Base-by-base conservation (phyloP, 345 rosid genomes). In the Eucalyptus guilfoylei region DNA sequence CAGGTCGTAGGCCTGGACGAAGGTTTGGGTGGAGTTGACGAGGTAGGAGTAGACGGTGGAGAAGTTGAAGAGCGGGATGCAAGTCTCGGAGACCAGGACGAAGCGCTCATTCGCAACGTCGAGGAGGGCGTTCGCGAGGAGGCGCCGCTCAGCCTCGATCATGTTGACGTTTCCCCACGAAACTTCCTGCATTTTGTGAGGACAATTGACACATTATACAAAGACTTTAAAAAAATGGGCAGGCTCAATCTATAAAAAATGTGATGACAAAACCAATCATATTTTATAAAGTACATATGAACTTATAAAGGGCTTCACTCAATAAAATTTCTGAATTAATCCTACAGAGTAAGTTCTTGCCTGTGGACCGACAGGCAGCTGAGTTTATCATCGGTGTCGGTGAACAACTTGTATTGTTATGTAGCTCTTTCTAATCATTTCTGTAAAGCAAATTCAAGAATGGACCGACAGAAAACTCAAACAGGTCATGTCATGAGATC, bases 41-140 rank as follows among this genome's bases (percentile, higher is more conserved):
- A 93, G 90, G 91, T 92, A 91, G 34, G 92, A 88, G 88, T 93
- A 92, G 92, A 93, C 23, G 21, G 92, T 91, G 89, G 92, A 86
- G 92, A 93, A 93, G 89, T 91, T 91, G 90, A 90, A 93, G 69
- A 93, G 90, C 45, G 95, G 95, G 85, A 93, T 93, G 94, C 95
- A 93, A 1, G 93, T 45, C 50, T 93, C 95, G 2, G 95, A 93
- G 48, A 93, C 92, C 47, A 93, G 93, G 67, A 93, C 90, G 81
- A 93, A 92, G 34, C 95, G 91, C 50, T 93, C 88, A 89, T 91
- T 93, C 8, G 95, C 91, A n/a, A 92, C 30, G 88, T 93, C 95
- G 48, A 93, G 93, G n/a, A 93, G 93, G 48, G 95, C 95, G 85
- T 93, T 93, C 28, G 93, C 95, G 9, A 93, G 89, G 44, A 93